These are phyloP conservation scores for Phialophora verrucosa DNA, from an alignment of 2,329 filamentous ascomycete species.

Conservation along the genomic window DNA sequence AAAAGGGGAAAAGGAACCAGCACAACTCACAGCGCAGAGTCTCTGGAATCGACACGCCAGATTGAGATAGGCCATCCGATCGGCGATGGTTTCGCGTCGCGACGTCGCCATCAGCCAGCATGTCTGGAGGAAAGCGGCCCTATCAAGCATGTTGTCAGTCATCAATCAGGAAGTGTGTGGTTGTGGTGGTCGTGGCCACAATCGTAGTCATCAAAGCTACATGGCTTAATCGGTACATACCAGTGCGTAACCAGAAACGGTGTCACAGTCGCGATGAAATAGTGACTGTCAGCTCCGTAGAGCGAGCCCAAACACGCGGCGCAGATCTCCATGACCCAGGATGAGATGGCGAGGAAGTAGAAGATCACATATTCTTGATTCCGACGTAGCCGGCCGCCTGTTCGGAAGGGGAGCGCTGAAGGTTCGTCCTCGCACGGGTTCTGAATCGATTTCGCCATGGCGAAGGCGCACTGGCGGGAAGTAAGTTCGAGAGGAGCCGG, in stretches of 20 bases:
- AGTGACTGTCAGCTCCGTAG: conserved; percentile 30
- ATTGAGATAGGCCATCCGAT: conserved; percentile 32
- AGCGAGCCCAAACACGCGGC: conserved; percentile 31
- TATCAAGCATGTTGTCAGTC: neutral
- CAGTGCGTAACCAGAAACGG: conserved; percentile 28
- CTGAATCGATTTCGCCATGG: conserved; percentile 31
- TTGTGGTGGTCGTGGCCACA: neutral
- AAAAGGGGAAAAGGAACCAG: neutral
- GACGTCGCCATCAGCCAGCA: conserved; percentile 33
- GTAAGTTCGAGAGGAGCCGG: neutral
- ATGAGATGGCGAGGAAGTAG: conserved; percentile 30
- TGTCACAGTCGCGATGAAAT: conserved; percentile 29
- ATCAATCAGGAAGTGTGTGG: neutral
- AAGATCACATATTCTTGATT: conserved; percentile 33
- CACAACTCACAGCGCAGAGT: conserved; percentile 27
- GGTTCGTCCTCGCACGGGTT: conserved; percentile 28
- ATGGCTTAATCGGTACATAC: conserved; percentile 10
- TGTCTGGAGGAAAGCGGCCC: conserved; percentile 32
- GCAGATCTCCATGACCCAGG: conserved; percentile 27
- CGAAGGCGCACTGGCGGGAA: neutral
- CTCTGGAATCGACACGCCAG: conserved; percentile 31
- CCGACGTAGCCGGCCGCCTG: conserved; percentile 28
- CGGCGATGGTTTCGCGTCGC: conserved; percentile 22
- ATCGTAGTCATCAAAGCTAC: neutral
- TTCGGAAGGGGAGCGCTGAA: conserved; percentile 24